Evolutionary conservation across 306 rosid species (phyloP).

Genomic region (Cucurbita moschata): DNA sequence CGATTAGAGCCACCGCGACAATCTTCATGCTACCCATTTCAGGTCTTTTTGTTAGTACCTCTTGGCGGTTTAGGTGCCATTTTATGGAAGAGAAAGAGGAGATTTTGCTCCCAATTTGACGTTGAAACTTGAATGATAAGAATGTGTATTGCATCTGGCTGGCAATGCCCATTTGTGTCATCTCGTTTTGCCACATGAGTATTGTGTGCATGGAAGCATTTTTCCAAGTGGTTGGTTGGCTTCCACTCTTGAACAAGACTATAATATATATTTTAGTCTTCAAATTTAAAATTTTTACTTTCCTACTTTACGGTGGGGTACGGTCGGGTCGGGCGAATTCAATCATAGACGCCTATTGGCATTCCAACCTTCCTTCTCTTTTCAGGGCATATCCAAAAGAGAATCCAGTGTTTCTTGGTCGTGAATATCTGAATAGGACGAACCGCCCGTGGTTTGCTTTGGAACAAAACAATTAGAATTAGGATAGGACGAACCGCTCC

Average conservation of each 20-base stretch:
- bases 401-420: no score
- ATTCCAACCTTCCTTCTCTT: no score
- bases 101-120: not conserved
- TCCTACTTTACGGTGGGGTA: no score
- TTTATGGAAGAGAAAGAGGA: not conserved
- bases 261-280: no score
- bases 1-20: not conserved
- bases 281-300: no score
- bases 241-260: not conserved
- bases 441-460: no score
- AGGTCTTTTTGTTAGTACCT: not conserved
- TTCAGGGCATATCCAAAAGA: no score
- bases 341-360: no score
- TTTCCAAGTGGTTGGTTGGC: not conserved
- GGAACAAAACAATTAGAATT: no score
- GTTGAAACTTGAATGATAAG: not conserved
- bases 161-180: not conserved
- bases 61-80: not conserved
- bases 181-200: not conserved
- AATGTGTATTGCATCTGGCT: not conserved
- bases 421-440: no score
- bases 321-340: no score
- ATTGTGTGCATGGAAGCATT: not conserved
- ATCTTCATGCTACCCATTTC: not conserved
- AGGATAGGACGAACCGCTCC: no score